Base-by-base conservation (phyloP, 148 eudicot genomes). In the Chenopodium formosanum region DNA sequence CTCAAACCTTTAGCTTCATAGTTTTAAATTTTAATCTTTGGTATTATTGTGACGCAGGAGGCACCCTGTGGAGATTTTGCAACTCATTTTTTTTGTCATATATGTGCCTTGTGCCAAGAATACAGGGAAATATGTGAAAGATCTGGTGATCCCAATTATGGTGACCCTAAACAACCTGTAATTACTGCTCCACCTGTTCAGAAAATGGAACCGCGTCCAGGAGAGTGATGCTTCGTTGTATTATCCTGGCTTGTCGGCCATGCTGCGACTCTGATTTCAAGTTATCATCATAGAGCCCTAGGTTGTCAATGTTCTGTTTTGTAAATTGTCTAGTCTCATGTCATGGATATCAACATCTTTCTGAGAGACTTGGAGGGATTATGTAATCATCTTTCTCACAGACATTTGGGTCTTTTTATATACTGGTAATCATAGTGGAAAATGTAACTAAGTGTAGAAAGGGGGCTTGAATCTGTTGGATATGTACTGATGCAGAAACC, bases 51-150 rank as follows among this genome's bases (percentile, higher is more conserved):
- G 37, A 46, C 72, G 7, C 89, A 94, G 98, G 98, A 94, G 86
- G 95, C 93, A 53, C 98, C 98, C 9, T 93, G 98, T 68, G 93
- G 98, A 75, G 98, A 94, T 86, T 90, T 93, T 75, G 85, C 86
- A 64, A 94, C 98, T 70, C 98, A 94, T 83, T 89, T 93, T 79
- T 94, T 85, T 78, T 94, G 98, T 88, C 98, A 93, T 86, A 86
- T 80, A 67, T 94, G 98, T 73, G 98, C 98, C n/a, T 50, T 91
- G 37, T 94, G 98, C 79, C 98, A 94, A 90, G 98, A 94, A 85
- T 93, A 91, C 88, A 82, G 98, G 79, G 98, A 94, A 79, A 91
- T 94, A 56, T 86, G 88, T 25, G 97, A 94, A 76, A 89, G 97
- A 69, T 89, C 90, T 70, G 89, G 88, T 46, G 89, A 85, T 83